Evolutionary conservation across 2,329 filamentous ascomycete species (phyloP).

Genomic region (Pseudocercospora musae): DNA sequence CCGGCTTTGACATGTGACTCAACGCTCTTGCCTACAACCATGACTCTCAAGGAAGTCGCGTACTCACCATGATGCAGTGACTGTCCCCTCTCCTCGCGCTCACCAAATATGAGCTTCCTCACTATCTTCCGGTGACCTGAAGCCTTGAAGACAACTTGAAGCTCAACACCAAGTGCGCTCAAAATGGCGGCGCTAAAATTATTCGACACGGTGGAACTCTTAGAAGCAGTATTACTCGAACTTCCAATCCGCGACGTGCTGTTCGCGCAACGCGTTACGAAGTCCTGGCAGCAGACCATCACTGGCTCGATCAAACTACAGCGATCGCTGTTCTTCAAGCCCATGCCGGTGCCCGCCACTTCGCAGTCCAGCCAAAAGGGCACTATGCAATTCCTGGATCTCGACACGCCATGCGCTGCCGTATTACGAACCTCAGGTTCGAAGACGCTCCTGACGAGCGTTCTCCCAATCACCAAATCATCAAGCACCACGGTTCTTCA

Average conservation of each 20-base stretch:
- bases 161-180: not conserved
- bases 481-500: not conserved
- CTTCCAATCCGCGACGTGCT: constrained; percentile 25
- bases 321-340: constrained; percentile 26
- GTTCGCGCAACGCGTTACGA: constrained; percentile 23
- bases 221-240: constrained; percentile 32
- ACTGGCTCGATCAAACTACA: constrained; percentile 22
- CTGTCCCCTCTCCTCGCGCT: not conserved
- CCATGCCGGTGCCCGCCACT: not conserved
- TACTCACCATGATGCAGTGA: not conserved
- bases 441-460: not conserved
- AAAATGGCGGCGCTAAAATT: not conserved
- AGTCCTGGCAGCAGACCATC: constrained; percentile 22
- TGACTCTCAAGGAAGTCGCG: not conserved
- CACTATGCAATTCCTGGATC: not conserved
- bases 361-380: not conserved
- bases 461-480: not conserved
- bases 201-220: constrained; percentile 28
- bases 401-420: constrained; percentile 1
- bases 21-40: not conserved
- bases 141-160: too few relatives aligned
- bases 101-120: not conserved
- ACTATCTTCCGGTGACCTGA: not conserved
- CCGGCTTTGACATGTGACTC: not conserved
- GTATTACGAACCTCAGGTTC: not conserved